Evolutionary conservation across 208 protist genomes (phyloP), one percentile per base, ranked within the genome.

Genomic region (Zelonia costaricensis): DNA sequence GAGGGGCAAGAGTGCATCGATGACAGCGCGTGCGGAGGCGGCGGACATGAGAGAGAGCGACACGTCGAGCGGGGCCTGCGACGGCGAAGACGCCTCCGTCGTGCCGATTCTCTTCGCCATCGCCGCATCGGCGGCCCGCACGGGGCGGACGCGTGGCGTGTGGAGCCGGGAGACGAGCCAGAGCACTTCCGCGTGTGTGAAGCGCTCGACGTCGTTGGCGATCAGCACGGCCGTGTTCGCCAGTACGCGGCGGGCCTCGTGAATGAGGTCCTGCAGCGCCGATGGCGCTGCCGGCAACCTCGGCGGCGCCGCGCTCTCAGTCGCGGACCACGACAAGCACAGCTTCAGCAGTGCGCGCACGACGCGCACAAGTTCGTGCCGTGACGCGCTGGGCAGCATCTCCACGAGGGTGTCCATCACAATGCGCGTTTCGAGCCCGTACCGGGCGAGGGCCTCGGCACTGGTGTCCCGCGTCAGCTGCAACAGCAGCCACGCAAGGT

Each of bases 301-400:
- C 52, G 5, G 35, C 42, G 52, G 33, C 18, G 23, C 22, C 7
- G 52, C n/a, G n/a, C n/a, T n/a, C n/a, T n/a, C n/a, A n/a, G n/a
- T n/a, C n/a, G n/a, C n/a, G n/a, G n/a, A n/a, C 10, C n/a, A 40
- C 7, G 54, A 7, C 18, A 28, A 33, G n/a, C 54, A 71, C 25
- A 58, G 48, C 56, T 63, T 39, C 10, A 76, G 49, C 15, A 76
- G 51, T 23, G 25, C 44, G n/a, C 58, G 51, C 16, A 44, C 48
- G 4, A 66, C 62, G 8, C 36, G 35, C 9, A 76, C 35, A 20
- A 76, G 57, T 38, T 76, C 70, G 1, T 10, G 4, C 0, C 35
- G 35, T 10, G 61, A 53, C 1, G 63, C 63, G 10, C 58, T 73
- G 27, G 74, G 74, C 42, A 80, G 59, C 43, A 80, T 25, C 27